Base-by-base conservation (phyloP, 257 asterid genomes). In the Plantago major region DNA sequence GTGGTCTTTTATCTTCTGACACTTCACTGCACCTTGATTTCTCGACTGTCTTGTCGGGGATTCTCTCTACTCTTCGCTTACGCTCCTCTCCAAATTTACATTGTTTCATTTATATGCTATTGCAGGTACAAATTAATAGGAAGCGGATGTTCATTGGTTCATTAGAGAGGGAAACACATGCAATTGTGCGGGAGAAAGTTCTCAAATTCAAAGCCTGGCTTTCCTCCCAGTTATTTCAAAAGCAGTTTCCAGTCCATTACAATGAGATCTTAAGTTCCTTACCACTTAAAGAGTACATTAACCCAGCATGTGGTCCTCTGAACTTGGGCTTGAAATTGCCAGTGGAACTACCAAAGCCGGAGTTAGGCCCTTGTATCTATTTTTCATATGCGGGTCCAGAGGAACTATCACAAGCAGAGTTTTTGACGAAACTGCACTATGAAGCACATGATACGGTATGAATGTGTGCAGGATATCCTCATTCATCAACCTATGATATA, bases 381-480 rank as follows among this genome's bases (percentile, higher is more conserved):
- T 78, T 89, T 60, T 79, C 96, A 38, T 87, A 78, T 75, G 96
- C 95, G 70, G 84, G 83, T 64, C 78, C 89, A 9, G 95, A 82
- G 65, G 96, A 90, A 70, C 80, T 87, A 42, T 65, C 66, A 60
- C 88, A 75, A 67, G 68, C 84, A 57, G 96, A 89, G 71, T 82
- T 75, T 68, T 73, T 81, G 77, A 80, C 90, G 57, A 93, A 85
- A 62, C 73, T 93, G 65, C 81, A 84, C 73, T 85, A 80, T 58
- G 87, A 84, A 57, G 79, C 97, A 56, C 89, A 85, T 84, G 99
- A 93, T 75, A 71, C 71, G 93, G 99, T 93, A 81, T 43, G 57
- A 38, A 55, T 63, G 51, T 47, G 50, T 66, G 51, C 37, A 10
- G 28, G 30, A 50, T 62, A 57, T 69, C 68, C 9, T 64, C 44